phyloP scores from a whole-genome alignment of 2,329 filamentous ascomycete genomes.

The Alternaria conjuncta region DNA sequence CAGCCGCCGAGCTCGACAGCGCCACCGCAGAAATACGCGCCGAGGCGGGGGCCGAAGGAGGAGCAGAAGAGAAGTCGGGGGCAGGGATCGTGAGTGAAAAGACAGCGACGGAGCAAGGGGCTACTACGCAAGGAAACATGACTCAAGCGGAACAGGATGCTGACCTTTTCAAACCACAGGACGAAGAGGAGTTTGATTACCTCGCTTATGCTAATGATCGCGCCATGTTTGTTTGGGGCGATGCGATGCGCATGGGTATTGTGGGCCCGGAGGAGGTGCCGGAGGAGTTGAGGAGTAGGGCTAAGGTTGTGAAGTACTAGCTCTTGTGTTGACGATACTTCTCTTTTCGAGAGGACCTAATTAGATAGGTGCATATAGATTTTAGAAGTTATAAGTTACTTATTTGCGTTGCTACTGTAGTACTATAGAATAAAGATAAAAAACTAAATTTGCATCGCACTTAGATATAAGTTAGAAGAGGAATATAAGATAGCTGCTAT shows the following conservation, averaged over 20 bases:
- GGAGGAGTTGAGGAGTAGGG: conserved; percentile 63
- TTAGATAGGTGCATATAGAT: too few relatives aligned
- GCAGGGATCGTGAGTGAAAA: conserved; percentile 36
- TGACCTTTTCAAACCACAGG: conserved; percentile 56
- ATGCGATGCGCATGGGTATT: conserved; percentile 79
- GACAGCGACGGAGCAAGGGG: conserved; percentile 26
- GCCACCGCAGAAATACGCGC: conserved; percentile 29
- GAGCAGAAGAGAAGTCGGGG: conserved; percentile 10
- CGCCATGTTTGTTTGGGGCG: conserved; percentile 93
- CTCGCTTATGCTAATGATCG: conserved; percentile 88
- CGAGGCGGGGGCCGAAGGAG: conserved; percentile 22
- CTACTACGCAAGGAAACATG: conserved; percentile 14
- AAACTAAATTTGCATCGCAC: too few relatives aligned
- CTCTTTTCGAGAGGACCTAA: too few relatives aligned
- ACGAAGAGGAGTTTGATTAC: conserved; percentile 84
- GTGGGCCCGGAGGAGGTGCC: conserved; percentile 79
- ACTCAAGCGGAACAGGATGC: conserved; percentile 35
- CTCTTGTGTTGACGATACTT: too few relatives aligned
- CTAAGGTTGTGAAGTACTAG: conserved; percentile 71
- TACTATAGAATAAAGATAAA: too few relatives aligned
- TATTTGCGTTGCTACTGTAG: too few relatives aligned
- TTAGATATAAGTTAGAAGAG: too few relatives aligned
- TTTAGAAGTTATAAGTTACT: too few relatives aligned
- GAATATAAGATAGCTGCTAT: too few relatives aligned
- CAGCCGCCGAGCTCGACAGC: conserved; percentile 37